Conservation (phyloP, 345 rosid species). For the Brassica nigra region DNA sequence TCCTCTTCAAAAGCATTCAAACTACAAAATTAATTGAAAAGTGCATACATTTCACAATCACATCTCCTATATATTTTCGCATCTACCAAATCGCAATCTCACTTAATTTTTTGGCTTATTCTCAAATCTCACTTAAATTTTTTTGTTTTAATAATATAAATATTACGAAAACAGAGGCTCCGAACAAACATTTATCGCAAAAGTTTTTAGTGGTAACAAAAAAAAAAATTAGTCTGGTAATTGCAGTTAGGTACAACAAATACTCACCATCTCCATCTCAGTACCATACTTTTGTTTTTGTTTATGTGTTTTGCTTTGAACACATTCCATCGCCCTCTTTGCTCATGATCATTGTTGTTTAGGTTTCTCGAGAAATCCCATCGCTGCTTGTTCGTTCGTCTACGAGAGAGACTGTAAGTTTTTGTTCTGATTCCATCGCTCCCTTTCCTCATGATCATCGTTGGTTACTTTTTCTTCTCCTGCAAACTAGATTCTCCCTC, state of each 20-base stretch:
- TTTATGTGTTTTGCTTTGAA: not conserved
- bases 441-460: not conserved
- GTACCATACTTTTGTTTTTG: slow-evolving; percentile 4
- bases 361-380: not conserved
- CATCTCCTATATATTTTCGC: not conserved
- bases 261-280: slow-evolving; percentile 32
- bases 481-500: not conserved
- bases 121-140: slow-evolving; percentile 2
- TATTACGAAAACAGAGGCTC: not conserved
- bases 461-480: not conserved
- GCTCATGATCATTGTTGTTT: not conserved
- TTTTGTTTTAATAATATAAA: not conserved
- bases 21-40: not conserved
- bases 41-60: not conserved
- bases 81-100: slow-evolving; percentile 18
- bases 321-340: not conserved
- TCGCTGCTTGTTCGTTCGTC: slow-evolving; percentile 12
- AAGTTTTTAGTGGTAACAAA: slow-evolving; percentile 19
- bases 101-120: slow-evolving; percentile 13
- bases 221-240: not conserved
- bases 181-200: not conserved
- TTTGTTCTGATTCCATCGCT: not conserved
- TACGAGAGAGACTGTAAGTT: slow-evolving; percentile 21
- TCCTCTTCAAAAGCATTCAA: slow-evolving; percentile 17
- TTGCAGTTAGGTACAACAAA: slow-evolving; percentile 41